phyloP scores from a whole-genome alignment of 2,329 filamentous ascomycete genomes.

The Immersiporthe knoxdaviesiana region DNA sequence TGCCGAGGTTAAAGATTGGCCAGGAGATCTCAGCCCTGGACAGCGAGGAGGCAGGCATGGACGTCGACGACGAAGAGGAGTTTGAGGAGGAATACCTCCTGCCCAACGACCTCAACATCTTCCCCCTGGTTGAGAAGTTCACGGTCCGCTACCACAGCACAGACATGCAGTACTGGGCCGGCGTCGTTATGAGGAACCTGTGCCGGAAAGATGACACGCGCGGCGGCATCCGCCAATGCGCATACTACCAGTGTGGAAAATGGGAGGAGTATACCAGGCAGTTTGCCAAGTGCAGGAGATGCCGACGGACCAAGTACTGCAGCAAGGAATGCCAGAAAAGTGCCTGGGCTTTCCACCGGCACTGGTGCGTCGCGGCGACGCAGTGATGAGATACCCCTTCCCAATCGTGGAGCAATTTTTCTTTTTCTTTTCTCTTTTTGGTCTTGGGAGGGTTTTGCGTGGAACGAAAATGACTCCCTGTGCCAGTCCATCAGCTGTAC shows the following conservation, averaged over 20 bases:
- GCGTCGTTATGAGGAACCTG: conserved; percentile 97
- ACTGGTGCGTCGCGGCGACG: conserved; percentile 87
- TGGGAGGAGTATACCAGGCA: conserved; percentile 97
- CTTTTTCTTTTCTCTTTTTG: conserved; percentile 2
- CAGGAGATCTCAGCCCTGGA: conserved; percentile 82
- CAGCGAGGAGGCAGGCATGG: conserved; percentile 57
- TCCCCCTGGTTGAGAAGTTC: conserved; percentile 97
- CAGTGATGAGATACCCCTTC: conserved; percentile 44
- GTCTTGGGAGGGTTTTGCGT: not conserved
- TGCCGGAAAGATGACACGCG: conserved; percentile 96
- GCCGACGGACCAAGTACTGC: conserved; percentile 97
- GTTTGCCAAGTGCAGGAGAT: conserved; percentile 96
- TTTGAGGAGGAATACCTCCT: conserved; percentile 86
- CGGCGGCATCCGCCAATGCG: conserved; percentile 94
- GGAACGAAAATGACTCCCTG: conserved; percentile 10
- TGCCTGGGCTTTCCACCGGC: conserved; percentile 96
- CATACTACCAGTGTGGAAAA: conserved; percentile 96
- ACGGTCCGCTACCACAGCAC: conserved; percentile 93
- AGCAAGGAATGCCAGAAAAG: conserved; percentile 99
- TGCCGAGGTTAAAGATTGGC: conserved; percentile 88
- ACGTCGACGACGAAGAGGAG: conserved; percentile 56
- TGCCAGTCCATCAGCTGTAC: conserved; percentile 2
- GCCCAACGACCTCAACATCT: conserved; percentile 96
- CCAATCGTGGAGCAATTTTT: conserved; percentile 23
- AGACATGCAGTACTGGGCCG: conserved; percentile 99